These are phyloP conservation scores for Amaranthus tricolor DNA, from an alignment of 179 eudicot species.

Conservation along the genomic window DNA sequence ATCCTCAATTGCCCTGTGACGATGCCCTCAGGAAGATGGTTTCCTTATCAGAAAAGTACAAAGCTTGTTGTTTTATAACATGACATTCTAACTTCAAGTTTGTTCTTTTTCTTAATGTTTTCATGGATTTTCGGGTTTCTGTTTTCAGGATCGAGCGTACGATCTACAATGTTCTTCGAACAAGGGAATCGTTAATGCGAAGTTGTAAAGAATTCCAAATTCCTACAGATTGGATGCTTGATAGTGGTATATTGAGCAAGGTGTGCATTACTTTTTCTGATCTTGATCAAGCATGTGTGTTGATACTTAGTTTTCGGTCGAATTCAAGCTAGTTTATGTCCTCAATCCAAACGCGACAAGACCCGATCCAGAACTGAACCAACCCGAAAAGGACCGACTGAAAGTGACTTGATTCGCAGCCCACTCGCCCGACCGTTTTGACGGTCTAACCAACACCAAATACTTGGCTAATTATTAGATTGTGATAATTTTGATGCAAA, in stretches of 20 bases:
- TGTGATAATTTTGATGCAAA: no score
- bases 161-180: constrained; percentile 56
- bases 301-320: no score
- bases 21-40: constrained; percentile 72
- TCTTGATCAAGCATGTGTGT: not conserved
- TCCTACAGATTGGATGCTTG: constrained; percentile 87
- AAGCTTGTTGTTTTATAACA: not conserved
- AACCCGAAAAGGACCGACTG: no score
- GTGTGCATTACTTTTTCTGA: constrained; percentile 25
- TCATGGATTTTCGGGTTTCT: not conserved
- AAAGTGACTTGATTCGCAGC: no score
- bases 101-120: not conserved
- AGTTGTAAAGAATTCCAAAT: constrained; percentile 67
- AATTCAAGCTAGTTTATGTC: no score
- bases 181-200: constrained; percentile 58
- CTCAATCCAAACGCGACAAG: no score
- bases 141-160: constrained; percentile 68
- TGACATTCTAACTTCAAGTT: not conserved
- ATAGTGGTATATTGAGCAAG: constrained; percentile 78
- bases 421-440: no score
- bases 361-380: no score
- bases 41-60: constrained; percentile 71
- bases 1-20: constrained; percentile 63
- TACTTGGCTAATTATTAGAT: no score
- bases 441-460: no score